Evolutionary conservation across 2,329 filamentous ascomycete genomes (phyloP), one percentile per base, ranked within the genome.

Genomic region (Clonostachys sp.): DNA sequence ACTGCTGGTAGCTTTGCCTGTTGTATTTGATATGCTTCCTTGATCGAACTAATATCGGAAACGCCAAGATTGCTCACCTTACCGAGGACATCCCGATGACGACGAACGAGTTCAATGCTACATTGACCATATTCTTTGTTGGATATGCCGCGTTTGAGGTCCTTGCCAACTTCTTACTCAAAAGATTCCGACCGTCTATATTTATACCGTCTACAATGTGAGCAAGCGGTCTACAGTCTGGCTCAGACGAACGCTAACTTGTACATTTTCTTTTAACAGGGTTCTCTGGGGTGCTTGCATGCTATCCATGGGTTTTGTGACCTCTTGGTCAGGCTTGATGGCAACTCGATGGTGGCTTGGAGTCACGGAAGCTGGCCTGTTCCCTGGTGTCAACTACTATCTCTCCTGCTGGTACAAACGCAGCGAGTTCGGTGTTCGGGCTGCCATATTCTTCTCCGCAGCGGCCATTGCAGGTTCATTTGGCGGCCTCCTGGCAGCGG

Each of bases 171-270:
- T 72, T 92, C 42, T 66, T 95, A 20, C 81, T 95, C 50, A 95
- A 95, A 68, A 78, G 75, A 16, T 70, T 89, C 51, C 77, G 83
- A 2, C 91, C 91, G 0, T 89, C 85, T 38, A 68, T 91, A 46
- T 96, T 95, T 61, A 82, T 95, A 47, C 87, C 90, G 3, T 71
- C 78, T 34, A 95, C 95, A 59, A 95, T 96, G 86, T 75, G 79
- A 55, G 73, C 78, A 14, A n/a, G 45, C 38, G 38, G 33, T 18
- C 14, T 20, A n/a, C 17, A 34, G 9, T 12, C 13, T 39, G 42
- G 20, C 5, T 14, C 20, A 38, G 12, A 5, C 39, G 2, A 34
- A 7, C 34, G 48, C 57, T 65, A 50, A 65, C 45, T 46, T 20
- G 12, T 17, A 34, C 14, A 5, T 30, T 30, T 24, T 30, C 24